These are phyloP conservation scores for Curvularia lunata DNA, from an alignment of 2,329 filamentous ascomycete species.

Conservation along the genomic window DNA sequence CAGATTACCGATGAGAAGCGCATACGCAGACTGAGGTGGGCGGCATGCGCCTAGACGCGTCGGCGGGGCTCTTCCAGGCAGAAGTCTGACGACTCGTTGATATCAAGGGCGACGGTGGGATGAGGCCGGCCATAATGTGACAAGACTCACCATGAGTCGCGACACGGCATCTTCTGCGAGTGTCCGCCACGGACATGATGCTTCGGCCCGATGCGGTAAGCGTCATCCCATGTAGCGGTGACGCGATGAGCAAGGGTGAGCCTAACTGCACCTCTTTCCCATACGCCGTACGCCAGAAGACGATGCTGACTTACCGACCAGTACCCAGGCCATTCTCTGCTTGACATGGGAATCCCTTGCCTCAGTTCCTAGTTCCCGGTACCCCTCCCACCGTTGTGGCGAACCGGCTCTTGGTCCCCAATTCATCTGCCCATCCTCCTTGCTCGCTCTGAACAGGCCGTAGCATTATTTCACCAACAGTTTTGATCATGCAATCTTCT, in stretches of 20 bases:
- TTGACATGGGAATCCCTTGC: background rate
- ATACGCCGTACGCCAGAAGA: background rate
- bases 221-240: background rate
- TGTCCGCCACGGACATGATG: background rate
- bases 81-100: slow-evolving; percentile 4
- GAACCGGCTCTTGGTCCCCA: background rate
- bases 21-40: background rate
- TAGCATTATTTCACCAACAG: background rate
- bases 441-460: background rate
- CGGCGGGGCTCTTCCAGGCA: slow-evolving; percentile 10
- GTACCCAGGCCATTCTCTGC: background rate
- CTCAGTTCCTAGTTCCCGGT: background rate
- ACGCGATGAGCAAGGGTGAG: background rate
- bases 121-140: background rate
- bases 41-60: background rate
- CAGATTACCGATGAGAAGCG: slow-evolving; percentile 6
- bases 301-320: background rate
- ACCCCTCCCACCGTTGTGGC: background rate
- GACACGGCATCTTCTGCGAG: background rate
- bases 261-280: background rate
- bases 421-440: no score
- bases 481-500: background rate
- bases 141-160: slow-evolving; percentile 5
- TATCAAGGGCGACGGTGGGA: background rate
- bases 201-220: slow-evolving; percentile 7